Percentiles rank a stretch among this genome's conserved stretches.
Evolutionary conservation across 2,329 filamentous ascomycete genomes (phyloP).

Genomic region (Pseudogymnoascus sp.): DNA sequence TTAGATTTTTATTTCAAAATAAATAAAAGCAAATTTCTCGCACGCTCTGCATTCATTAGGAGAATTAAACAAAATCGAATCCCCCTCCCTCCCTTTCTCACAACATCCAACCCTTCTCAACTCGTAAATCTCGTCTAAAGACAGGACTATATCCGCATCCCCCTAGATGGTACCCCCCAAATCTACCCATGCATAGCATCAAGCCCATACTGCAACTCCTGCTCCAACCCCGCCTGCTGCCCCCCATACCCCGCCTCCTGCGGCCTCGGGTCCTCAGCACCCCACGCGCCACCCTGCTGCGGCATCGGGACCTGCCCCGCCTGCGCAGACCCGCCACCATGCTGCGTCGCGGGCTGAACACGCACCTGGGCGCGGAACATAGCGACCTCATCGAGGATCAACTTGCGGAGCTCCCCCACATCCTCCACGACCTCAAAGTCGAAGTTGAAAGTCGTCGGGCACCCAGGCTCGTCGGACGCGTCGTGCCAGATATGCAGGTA

Average conservation of each 20-base stretch:
- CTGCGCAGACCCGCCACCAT: conserved; percentile 20
- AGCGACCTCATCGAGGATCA: conserved; percentile 93
- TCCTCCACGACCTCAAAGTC: conserved; percentile 97
- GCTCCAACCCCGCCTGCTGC: conserved; percentile 26
- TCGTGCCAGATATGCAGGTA: conserved; percentile 99
- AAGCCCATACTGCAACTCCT: conserved; percentile 30
- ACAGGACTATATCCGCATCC: not conserved
- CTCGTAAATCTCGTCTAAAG: not conserved
- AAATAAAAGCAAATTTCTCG: not conserved
- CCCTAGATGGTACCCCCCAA: not conserved
- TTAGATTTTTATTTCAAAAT: not conserved
- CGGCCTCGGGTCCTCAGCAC: conserved; percentile 29
- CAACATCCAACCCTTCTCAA: not conserved
- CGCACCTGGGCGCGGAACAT: conserved; percentile 60
- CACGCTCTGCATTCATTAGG: conserved; percentile 1
- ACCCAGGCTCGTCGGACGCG: conserved; percentile 87
- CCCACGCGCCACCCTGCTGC: conserved; percentile 25
- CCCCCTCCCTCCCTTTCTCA: not conserved
- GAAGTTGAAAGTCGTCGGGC: conserved; percentile 94
- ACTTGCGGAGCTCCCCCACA: conserved; percentile 86
- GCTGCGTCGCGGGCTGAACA: conserved; percentile 27
- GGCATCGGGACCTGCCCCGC: conserved; percentile 26
- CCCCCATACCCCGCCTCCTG: conserved; percentile 22
- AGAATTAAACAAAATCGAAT: not conserved
- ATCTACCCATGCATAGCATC: conserved; percentile 26